Evolutionary conservation across 2,329 filamentous ascomycete genomes (phyloP).

Genomic region (Xylaria sp.): DNA sequence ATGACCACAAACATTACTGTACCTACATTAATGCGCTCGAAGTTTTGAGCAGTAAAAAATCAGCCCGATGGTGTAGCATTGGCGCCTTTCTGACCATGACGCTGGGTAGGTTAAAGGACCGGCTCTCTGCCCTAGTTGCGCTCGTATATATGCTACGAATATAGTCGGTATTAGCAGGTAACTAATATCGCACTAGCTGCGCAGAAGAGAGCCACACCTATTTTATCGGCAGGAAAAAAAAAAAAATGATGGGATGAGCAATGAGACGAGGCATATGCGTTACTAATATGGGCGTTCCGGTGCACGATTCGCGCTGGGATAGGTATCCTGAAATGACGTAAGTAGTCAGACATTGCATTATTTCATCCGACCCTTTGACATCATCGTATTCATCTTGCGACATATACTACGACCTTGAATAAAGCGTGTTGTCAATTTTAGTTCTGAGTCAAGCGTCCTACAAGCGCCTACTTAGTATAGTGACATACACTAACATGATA

Average conservation of each 20-base stretch:
- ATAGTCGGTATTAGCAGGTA: background rate
- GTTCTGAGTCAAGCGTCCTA: background rate
- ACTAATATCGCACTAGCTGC: background rate
- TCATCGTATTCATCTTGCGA: slow-evolving; percentile 16
- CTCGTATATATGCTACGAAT: background rate
- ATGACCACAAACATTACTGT: background rate
- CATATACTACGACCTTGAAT: background rate
- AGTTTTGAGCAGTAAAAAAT: background rate
- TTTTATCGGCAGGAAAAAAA: slow-evolving; percentile 9
- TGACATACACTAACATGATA: background rate
- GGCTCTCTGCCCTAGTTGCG: background rate
- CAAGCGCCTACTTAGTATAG: background rate
- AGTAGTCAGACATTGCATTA: slow-evolving; percentile 29
- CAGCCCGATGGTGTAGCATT: background rate
- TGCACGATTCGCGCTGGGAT: slow-evolving; percentile 35
- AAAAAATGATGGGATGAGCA: background rate
- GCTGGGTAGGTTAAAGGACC: background rate
- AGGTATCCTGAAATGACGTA: slow-evolving; percentile 29
- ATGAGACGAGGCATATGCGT: background rate
- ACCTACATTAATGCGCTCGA: background rate
- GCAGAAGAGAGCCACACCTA: background rate
- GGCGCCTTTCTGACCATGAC: background rate
- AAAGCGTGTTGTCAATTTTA: background rate
- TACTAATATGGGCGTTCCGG: slow-evolving; percentile 13
- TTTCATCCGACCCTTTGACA: slow-evolving; percentile 22